Conservation (phyloP, 352 stramenopile genomes). For the Globisporangium splendens region DNA sequence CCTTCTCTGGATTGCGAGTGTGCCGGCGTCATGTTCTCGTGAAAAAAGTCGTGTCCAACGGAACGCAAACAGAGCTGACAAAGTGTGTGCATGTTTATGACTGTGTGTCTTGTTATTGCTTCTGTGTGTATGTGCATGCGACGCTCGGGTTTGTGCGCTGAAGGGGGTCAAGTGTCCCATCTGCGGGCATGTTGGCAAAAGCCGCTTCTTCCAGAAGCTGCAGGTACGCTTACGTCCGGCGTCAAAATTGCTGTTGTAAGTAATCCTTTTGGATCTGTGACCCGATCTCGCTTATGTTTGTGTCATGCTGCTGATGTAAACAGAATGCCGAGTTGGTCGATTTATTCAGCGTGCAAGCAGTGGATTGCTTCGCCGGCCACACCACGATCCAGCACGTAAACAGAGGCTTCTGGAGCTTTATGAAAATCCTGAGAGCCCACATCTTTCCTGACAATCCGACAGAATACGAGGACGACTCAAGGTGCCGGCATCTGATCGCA, state of each 20-base stretch:
- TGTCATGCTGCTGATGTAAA: background rate
- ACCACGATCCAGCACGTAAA: conserved; percentile 25
- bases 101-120: too few species aligned
- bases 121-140: too few species aligned
- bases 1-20: background rate
- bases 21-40: too few species aligned
- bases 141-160: too few species aligned
- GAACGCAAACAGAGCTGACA: too few species aligned
- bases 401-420: conserved; percentile 44
- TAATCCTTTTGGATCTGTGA: background rate
- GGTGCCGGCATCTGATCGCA: conserved; percentile 50
- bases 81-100: too few species aligned
- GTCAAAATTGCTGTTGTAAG: background rate
- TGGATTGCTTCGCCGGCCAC: conserved; percentile 43
- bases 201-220: conserved; percentile 53
- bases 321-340: conserved; percentile 36
- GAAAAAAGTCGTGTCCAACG: too few species aligned
- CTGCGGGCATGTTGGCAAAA: conserved; percentile 69
- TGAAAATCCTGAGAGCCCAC: conserved; percentile 39
- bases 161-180: conserved; percentile 59
- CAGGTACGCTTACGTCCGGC: conserved; percentile 23
- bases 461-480: conserved; percentile 33
- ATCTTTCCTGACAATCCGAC: conserved; percentile 34
- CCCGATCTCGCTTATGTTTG: background rate
- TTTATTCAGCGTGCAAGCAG: conserved; percentile 46